Percentiles rank a stretch among this genome's conserved stretches.
Evolutionary conservation across 208 protist species (phyloP).

Genomic region (Trypanosoma lewisi): DNA sequence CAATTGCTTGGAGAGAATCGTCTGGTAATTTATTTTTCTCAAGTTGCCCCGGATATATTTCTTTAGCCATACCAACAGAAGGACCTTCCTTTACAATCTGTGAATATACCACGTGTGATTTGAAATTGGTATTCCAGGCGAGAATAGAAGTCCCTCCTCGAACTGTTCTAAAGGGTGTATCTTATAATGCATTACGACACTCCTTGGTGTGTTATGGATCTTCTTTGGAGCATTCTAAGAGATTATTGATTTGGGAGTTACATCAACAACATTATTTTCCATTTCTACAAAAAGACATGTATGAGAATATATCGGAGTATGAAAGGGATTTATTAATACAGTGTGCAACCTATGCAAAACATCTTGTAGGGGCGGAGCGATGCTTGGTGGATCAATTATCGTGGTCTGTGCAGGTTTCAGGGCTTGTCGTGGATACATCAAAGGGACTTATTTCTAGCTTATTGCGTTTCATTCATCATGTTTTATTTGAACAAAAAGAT

Average conservation of each 20-base stretch:
- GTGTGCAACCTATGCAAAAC: conserved; percentile 54
- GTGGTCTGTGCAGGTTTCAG: conserved; percentile 56
- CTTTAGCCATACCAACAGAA: conserved; percentile 30
- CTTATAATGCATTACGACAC: conserved; percentile 40
- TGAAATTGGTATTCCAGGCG: conserved; percentile 44
- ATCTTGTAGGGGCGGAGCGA: conserved; percentile 40
- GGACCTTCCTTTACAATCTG: conserved; percentile 59
- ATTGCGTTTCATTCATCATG: conserved; percentile 33
- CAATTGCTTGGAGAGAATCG: conserved; percentile 55
- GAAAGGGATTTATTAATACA: conserved; percentile 60
- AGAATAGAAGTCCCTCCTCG: conserved; percentile 39
- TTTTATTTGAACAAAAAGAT: conserved; percentile 23
- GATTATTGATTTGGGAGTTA: conserved; percentile 72
- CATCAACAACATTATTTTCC: conserved; percentile 35
- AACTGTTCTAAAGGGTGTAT: conserved; percentile 44
- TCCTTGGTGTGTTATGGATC: conserved; percentile 58
- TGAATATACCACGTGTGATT: conserved; percentile 44
- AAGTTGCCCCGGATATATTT: conserved; percentile 41
- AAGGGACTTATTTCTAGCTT: conserved; percentile 47
- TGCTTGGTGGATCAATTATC: conserved; percentile 68
- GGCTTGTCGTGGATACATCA: conserved; percentile 55
- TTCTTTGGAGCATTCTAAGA: conserved; percentile 28
- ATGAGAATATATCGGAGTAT: conserved; percentile 54
- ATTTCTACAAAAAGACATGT: conserved; percentile 20
- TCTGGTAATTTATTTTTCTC: conserved; percentile 57